Percentiles rank a stretch among this genome's conserved stretches.
Conservation (phyloP, 1,139 yeast species). For the Fermentozyma sake region DNA sequence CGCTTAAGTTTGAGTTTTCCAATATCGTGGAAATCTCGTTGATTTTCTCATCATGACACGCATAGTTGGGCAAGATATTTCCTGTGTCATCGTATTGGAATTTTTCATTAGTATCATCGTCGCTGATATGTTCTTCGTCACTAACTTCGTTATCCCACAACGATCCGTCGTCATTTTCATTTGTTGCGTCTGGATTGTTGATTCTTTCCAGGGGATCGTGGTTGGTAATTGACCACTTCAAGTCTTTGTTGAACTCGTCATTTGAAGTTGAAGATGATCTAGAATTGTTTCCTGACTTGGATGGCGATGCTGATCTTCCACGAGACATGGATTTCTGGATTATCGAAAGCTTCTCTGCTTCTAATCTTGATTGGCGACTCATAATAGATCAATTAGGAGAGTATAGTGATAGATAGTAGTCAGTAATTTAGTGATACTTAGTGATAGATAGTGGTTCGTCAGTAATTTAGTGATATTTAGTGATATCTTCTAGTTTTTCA, state of each 20-base stretch:
- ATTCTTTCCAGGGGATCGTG: conserved; percentile 58
- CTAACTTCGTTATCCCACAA: conserved; percentile 43
- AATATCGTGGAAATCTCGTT: conserved; percentile 40
- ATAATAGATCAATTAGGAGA: too few relatives aligned
- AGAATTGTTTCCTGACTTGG: conserved; percentile 22
- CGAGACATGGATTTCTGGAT: conserved; percentile 38
- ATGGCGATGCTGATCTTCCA: conserved; percentile 39
- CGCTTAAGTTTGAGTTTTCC: conserved; percentile 41
- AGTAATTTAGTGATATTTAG: too few relatives aligned
- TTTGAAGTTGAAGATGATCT: conserved; percentile 36
- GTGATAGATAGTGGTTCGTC: too few relatives aligned
- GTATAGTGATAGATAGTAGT: too few relatives aligned
- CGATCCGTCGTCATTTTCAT: conserved; percentile 18
- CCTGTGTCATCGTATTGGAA: conserved; percentile 61
- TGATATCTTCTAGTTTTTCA: too few relatives aligned
- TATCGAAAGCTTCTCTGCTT: conserved; percentile 42
- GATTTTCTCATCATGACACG: conserved; percentile 45
- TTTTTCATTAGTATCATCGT: conserved; percentile 53
- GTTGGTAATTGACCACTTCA: conserved; percentile 46
- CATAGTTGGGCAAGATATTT: conserved; percentile 54
- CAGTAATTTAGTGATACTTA: too few relatives aligned
- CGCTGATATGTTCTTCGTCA: conserved; percentile 67
- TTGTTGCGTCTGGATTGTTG: conserved; percentile 10
- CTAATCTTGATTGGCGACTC: conserved; percentile 36
- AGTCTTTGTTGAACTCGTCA: conserved; percentile 35